phyloP scores from a whole-genome alignment of 805 yeast genomes.

The Nakazawaea ambrosiae region DNA sequence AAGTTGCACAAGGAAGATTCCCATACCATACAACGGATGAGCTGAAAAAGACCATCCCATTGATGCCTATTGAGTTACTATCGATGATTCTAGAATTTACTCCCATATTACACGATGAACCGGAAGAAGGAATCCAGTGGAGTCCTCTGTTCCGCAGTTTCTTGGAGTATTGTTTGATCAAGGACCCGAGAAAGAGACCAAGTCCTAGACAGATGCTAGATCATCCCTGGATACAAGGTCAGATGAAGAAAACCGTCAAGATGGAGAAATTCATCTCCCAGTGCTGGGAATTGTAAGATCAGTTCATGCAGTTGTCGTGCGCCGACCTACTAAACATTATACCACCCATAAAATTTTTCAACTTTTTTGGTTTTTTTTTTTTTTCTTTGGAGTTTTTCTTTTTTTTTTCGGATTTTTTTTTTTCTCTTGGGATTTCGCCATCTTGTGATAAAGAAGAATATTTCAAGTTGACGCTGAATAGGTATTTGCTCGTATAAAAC shows the following conservation, averaged over 20 bases:
- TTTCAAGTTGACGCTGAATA: too few species aligned
- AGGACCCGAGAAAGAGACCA: slow-evolving; percentile 75
- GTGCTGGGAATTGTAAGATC: slow-evolving; percentile 50
- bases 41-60: slow-evolving; percentile 38
- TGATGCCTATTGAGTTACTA: slow-evolving; percentile 79
- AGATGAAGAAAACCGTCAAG: slow-evolving; percentile 60
- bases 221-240: slow-evolving; percentile 91
- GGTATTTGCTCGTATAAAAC: too few species aligned
- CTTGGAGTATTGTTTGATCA: slow-evolving; percentile 70
- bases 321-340: too few species aligned
- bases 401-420: neutral
- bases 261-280: slow-evolving; percentile 81
- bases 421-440: neutral
- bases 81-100: slow-evolving; percentile 75
- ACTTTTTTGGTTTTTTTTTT: too few species aligned
- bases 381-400: too few species aligned
- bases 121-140: slow-evolving; percentile 73
- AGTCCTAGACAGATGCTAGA: slow-evolving; percentile 87
- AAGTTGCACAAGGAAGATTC: slow-evolving; percentile 88
- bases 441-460: too few species aligned
- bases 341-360: too few species aligned
- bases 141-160: slow-evolving; percentile 76
- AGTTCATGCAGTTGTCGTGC: too few species aligned
- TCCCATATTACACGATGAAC: slow-evolving; percentile 75
- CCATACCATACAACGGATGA: slow-evolving; percentile 50